These are phyloP conservation scores for Rhizopogon vesiculosus DNA, from an alignment of 768 basidiomycete species.

Conservation along the genomic window DNA sequence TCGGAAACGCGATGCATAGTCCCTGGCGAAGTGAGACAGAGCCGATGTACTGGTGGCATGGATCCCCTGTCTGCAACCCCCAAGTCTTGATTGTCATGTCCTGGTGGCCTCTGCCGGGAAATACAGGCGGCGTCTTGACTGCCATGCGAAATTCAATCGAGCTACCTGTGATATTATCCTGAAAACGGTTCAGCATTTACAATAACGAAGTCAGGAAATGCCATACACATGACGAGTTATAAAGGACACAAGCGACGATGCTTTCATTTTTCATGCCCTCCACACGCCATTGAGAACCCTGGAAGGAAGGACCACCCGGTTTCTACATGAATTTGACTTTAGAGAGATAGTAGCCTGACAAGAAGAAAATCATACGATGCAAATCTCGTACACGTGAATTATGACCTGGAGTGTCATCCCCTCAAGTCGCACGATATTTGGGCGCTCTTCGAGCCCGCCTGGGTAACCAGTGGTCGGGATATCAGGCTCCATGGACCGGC, in stretches of 20 bases:
- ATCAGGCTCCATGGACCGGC: constrained; percentile 42
- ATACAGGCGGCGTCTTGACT: constrained; percentile 37
- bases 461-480: constrained; percentile 37
- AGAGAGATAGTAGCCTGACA: neutral
- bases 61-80: constrained; percentile 42
- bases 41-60: constrained; percentile 47
- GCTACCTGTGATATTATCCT: constrained; percentile 41
- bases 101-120: constrained; percentile 29
- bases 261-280: constrained; percentile 51
- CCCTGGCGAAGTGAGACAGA: constrained; percentile 31
- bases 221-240: constrained; percentile 37
- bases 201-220: neutral
- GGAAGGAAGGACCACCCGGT: constrained; percentile 29
- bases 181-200: neutral
- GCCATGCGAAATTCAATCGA: constrained; percentile 47
- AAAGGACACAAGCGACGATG: constrained; percentile 42
- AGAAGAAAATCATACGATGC: constrained; percentile 30
- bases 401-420: constrained; percentile 40
- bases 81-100: constrained; percentile 46
- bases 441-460: constrained; percentile 41
- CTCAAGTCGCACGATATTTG: constrained; percentile 32
- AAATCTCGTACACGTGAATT: constrained; percentile 34
- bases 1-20: constrained; percentile 46
- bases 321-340: constrained; percentile 15
- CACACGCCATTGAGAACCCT: constrained; percentile 41